These are phyloP conservation scores for Vittaforma corneae DNA, from an alignment of 371 early-diverging fungal species.

Conservation along the genomic window DNA sequence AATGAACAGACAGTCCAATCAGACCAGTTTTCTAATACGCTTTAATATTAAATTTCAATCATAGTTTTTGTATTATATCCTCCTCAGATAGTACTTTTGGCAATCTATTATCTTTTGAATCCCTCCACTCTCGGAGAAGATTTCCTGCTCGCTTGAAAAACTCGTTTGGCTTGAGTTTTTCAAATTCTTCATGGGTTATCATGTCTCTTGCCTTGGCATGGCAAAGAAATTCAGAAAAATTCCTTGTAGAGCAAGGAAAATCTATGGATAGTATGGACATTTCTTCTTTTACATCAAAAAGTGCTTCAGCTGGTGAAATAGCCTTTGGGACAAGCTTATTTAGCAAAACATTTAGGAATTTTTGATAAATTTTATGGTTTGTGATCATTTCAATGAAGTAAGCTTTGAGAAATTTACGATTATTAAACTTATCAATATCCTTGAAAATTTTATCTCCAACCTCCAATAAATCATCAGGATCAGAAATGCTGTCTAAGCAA, in stretches of 20 bases:
- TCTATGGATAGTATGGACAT: constrained; percentile 28
- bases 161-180: constrained; percentile 25
- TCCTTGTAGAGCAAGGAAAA: constrained; percentile 18
- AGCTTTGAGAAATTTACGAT: constrained; percentile 4
- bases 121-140: constrained; percentile 18
- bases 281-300: constrained; percentile 16
- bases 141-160: constrained; percentile 1
- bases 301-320: constrained; percentile 4
- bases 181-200: constrained; percentile 4
- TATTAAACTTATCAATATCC: not conserved
- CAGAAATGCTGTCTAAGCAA: not conserved
- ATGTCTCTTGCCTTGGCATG: not conserved
- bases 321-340: not conserved
- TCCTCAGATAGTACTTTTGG: not conserved
- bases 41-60: too few relatives aligned
- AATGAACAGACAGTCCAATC: too few relatives aligned
- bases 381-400: constrained; percentile 26
- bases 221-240: constrained; percentile 29
- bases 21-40: too few relatives aligned
- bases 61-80: constrained; percentile 9
- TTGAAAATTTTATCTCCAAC: constrained; percentile 17
- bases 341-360: constrained; percentile 17
- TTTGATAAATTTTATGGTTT: constrained; percentile 10
- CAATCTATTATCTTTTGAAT: not conserved
- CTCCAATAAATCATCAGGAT: not conserved